Base-by-base conservation (phyloP, 768 basidiomycete species). In the Leucosporidium creatinivorum region DNA sequence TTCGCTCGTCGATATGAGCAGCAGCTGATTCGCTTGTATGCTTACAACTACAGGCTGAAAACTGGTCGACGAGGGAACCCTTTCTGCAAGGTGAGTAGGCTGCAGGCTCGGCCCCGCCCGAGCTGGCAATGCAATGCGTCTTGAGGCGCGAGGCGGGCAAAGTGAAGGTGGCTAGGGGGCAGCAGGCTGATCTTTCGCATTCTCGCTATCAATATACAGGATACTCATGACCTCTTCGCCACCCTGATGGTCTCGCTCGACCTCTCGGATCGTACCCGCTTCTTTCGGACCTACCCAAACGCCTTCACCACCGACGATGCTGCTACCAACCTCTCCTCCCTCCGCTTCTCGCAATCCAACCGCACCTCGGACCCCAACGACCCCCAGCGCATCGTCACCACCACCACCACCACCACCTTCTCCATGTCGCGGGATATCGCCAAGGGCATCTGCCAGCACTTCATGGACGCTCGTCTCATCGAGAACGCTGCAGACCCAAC, bases 361-460 rank as follows among this genome's bases (percentile, higher is more conserved):
- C 91, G 96, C 77, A 89, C 92, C 74, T 89, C 93, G 76, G 96
- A 99, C 83, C 94, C 96, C 73, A 88, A 91, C 81, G 96, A 99
- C 80, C 92, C 93, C 75, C 87, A 90, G 79, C 88, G 96, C 77
- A 91, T 99, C 79, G 89, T 99, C 77, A 99, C 96, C 76, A 99
- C 96, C 0, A 99, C 96, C 0, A 99, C 96, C 9, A 98, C 96
- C 8, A 99, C 96, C 52, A 99, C 96, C 44, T 99, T 99, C 81
- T 92, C 92, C 69, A 98, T 99, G 96, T 91, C 92, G 73, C 88
- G 96, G 74, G 96, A 99, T 55, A 98, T 99, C 90, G 96, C 96
- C 70, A 98, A 97, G 81, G 92, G 91, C 44, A 98, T 99, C 88
- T 90, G 91, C 81, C 96, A 99, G 80, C 93, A 98, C 78, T 98